phyloP scores from a whole-genome alignment of 768 basidiomycete genomes.

The Clavulina sp. region DNA sequence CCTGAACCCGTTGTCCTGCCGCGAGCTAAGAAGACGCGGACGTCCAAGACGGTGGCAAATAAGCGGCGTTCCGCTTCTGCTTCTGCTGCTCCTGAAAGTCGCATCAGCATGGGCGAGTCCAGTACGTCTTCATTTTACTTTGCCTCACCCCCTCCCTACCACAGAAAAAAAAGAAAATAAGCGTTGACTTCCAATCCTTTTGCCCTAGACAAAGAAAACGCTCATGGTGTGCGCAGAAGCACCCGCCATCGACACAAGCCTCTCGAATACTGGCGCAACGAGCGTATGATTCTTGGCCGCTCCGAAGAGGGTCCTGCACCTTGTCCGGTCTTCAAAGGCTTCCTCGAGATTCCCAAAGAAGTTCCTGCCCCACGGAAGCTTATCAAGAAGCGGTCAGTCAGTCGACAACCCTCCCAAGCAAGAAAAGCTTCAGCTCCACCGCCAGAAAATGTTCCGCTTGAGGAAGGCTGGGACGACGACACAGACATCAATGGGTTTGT shows the following conservation, averaged over 20 bases:
- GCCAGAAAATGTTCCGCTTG: conserved; percentile 13
- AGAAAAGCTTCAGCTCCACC: conserved; percentile 14
- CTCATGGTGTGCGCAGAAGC: conserved; percentile 3
- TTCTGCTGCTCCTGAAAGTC: not conserved
- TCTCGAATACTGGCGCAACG: conserved; percentile 9
- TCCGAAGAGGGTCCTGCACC: conserved; percentile 4
- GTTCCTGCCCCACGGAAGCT: conserved; percentile 30
- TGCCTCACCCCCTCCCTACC: not conserved
- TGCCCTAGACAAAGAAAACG: too few species aligned
- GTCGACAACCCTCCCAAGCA: conserved; percentile 20
- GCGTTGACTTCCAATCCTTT: too few species aligned
- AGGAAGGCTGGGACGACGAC: conserved; percentile 72
- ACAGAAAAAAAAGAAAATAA: not conserved
- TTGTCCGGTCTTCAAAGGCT: conserved; percentile 8
- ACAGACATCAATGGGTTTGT: conserved; percentile 53
- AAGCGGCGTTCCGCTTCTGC: too few species aligned
- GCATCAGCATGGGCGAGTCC: not conserved
- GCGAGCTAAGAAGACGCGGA: not conserved
- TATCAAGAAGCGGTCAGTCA: conserved; percentile 21
- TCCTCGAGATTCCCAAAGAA: conserved; percentile 34
- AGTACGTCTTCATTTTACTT: not conserved
- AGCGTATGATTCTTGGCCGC: conserved; percentile 6
- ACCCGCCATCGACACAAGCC: conserved; percentile 5
- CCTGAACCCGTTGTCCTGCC: too few species aligned
- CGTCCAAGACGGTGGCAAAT: not conserved